phyloP scores from a whole-genome alignment of 257 asterid genomes.

The Solanum pimpinellifolium region DNA sequence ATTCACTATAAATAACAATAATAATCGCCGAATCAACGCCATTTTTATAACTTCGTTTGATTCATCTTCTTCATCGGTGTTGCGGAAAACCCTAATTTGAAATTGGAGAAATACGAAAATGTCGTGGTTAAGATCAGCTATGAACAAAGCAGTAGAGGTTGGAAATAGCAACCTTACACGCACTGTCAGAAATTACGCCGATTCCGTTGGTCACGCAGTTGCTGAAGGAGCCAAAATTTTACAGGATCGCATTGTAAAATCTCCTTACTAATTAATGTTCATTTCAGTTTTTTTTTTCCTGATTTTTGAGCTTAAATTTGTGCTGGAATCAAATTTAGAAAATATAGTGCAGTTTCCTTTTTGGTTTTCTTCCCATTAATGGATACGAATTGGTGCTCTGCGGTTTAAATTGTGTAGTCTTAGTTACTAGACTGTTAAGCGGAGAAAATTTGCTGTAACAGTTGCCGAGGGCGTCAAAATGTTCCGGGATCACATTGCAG shows the following conservation, averaged over 20 bases:
- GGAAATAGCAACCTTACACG: conserved; percentile 92
- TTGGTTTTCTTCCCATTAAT: too few relatives aligned
- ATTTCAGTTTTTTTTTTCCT: neutral
- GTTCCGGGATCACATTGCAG: neutral
- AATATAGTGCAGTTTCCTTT: neutral
- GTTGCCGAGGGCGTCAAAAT: neutral
- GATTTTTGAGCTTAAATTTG: neutral
- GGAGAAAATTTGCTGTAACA: neutral
- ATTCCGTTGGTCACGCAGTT: conserved; percentile 92
- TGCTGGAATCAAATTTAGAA: neutral
- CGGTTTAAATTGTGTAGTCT: neutral
- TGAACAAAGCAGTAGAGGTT: conserved; percentile 96
- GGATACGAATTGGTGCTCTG: neutral
- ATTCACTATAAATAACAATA: neutral
- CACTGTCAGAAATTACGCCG: conserved; percentile 76
- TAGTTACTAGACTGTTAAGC: too few relatives aligned
- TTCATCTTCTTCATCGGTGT: neutral
- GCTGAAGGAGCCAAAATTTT: conserved; percentile 88
- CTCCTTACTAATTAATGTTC: neutral
- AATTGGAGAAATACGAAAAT: conserved; percentile 15
- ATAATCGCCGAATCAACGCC: neutral
- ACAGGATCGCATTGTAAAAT: conserved; percentile 81
- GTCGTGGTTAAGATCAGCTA: conserved; percentile 97
- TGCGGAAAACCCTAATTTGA: neutral
- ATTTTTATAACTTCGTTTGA: neutral